phyloP scores from a whole-genome alignment of 1,284 basidiomycete species.

The Pseudozyma pruni region DNA sequence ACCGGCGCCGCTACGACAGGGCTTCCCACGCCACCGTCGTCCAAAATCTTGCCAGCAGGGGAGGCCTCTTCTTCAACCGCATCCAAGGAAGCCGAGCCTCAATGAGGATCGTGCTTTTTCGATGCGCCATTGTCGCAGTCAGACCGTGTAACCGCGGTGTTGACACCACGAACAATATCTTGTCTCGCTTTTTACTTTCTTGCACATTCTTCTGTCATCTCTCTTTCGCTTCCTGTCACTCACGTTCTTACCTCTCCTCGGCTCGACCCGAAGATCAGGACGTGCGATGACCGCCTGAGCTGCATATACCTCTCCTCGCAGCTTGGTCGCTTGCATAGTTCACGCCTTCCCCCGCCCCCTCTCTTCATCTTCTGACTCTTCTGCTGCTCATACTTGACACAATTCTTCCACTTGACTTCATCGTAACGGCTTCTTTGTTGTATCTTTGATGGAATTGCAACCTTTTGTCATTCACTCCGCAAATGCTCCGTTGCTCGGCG shows the following conservation, averaged over 20 bases:
- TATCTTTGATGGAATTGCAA: constrained; percentile 20
- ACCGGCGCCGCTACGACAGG: constrained; percentile 16
- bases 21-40: constrained; percentile 46
- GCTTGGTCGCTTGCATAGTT: constrained; percentile 3
- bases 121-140: constrained; percentile 12
- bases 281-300: not conserved
- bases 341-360: not conserved
- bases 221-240: constrained; percentile 3
- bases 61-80: not conserved
- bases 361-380: not conserved
- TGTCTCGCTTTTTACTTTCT: constrained; percentile 4
- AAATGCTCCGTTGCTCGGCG: not conserved
- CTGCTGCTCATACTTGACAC: not conserved
- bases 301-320: constrained; percentile 32
- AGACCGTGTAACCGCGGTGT: not conserved
- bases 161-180: constrained; percentile 28
- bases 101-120: not conserved
- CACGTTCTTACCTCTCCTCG: not conserved
- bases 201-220: constrained; percentile 9
- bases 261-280: not conserved
- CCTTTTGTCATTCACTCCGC: constrained; percentile 6
- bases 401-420: constrained; percentile 15
- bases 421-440: constrained; percentile 33
- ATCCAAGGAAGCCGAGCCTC: constrained; percentile 6
- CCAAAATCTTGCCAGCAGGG: constrained; percentile 38